These are phyloP conservation scores for Pleochaeta shiraiana DNA, from an alignment of 2,329 filamentous ascomycete genomes.

Conservation along the genomic window DNA sequence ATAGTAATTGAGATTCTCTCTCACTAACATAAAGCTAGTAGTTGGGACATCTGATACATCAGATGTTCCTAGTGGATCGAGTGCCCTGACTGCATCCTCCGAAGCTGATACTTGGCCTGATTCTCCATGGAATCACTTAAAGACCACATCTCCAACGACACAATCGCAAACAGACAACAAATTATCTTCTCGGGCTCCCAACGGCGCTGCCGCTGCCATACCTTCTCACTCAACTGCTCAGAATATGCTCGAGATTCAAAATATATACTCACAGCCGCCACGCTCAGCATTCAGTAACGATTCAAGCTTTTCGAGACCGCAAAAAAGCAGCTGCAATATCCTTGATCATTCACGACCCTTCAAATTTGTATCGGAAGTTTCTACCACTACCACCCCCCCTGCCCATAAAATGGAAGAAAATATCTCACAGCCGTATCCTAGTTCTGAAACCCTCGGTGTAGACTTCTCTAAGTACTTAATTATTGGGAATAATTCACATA, in stretches of 20 bases:
- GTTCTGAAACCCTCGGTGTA: conserved; percentile 12
- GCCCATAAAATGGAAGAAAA: conserved; percentile 17
- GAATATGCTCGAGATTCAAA: conserved; percentile 23
- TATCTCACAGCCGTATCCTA: conserved; percentile 12
- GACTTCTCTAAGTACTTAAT: conserved; percentile 21
- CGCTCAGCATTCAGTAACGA: conserved; percentile 26
- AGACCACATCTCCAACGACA: conserved; percentile 23
- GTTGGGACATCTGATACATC: conserved; percentile 22
- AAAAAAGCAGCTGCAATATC: conserved; percentile 18
- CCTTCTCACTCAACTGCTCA: conserved; percentile 19
- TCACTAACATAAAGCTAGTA: conserved; percentile 13
- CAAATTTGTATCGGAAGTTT: conserved; percentile 19
- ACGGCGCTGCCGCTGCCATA: conserved; percentile 20
- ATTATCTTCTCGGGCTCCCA: conserved; percentile 34
- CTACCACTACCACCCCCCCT: too few relatives aligned
- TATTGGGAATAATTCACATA: conserved; percentile 25
- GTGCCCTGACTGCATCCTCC: conserved; percentile 44
- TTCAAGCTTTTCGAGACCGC: conserved; percentile 18
- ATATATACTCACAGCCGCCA: conserved; percentile 19
- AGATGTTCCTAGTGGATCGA: conserved; percentile 42
- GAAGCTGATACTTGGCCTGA: conserved; percentile 41
- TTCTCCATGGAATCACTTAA: conserved; percentile 35
- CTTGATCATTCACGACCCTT: conserved; percentile 26
- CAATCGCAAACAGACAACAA: conserved; percentile 26
- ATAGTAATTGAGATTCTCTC: conserved; percentile 5